Evolutionary conservation across 2,329 filamentous ascomycete genomes (phyloP), one percentile per base, ranked within the genome.

Genomic region (Eurotiales sp.): DNA sequence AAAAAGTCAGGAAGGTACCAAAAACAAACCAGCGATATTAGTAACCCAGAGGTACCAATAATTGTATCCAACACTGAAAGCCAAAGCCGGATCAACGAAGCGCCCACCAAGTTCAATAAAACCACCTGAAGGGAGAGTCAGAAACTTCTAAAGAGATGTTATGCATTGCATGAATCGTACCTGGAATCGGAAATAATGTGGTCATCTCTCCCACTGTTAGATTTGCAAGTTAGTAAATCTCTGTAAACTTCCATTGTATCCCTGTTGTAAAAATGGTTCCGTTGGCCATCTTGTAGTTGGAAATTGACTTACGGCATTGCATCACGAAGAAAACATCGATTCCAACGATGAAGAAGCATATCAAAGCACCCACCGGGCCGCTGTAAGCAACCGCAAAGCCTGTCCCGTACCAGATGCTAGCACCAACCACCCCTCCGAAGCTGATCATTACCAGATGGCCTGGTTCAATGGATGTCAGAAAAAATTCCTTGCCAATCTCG

Each of bases 51-150:
- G 29, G 19, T 50, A 52, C 50, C 50, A 56, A 51, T 69, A 67
- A 42, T 66, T 61, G 62, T 65, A 69, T 5, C 47, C 47, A 36
- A 50, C 23, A 14, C 23, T 30, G 17, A 52, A 48, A 1, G 34
- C 27, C 17, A 52, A 17, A 34, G 50, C 37, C 12, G 50, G 50
- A 36, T 52, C 50, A 25, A 52, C 37, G 17, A 52, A 52, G 11
- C 50, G 50, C 4, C 37, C 37, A 8, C 44, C 44, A 37, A 42
- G 29, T 42, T 52, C 43, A 11, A 46, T 48, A 7, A 52, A 52
- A 14, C 25, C 43, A 22, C n/a, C n/a, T n/a, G n/a, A n/a, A n/a
- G n/a, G n/a, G n/a, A n/a, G n/a, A n/a, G n/a, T n/a, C n/a, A n/a
- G n/a, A n/a, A n/a, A n/a, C n/a, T n/a, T n/a, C n/a, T n/a, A n/a